Percentiles rank a stretch among this genome's conserved stretches.
Conservation (phyloP, 1,284 basidiomycete genomes). For the Heterobasidion parviporum region DNA sequence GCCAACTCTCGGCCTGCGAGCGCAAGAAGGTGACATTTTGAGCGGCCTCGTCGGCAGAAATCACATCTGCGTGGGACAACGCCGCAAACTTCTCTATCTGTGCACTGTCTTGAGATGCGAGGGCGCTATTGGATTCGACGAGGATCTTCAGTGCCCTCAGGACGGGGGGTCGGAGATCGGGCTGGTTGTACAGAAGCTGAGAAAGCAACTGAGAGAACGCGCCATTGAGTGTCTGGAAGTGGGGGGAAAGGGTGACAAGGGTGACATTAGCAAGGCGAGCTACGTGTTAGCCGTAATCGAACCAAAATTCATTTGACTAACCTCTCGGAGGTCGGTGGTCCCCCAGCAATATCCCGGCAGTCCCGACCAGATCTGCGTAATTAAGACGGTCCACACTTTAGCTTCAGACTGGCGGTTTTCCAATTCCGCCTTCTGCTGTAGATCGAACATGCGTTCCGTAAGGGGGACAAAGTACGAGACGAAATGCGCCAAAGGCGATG, state of each 20-base stretch:
- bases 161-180: constrained; percentile 75
- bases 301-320: constrained; percentile 15
- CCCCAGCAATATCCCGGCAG: constrained; percentile 78
- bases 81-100: constrained; percentile 23
- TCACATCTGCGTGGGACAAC: constrained; percentile 29
- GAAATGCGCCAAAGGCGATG: constrained; percentile 80
- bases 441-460: constrained; percentile 88
- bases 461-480: constrained; percentile 87
- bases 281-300: neutral
- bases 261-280: neutral
- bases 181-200: constrained; percentile 85
- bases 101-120: constrained; percentile 29
- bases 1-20: constrained; percentile 83
- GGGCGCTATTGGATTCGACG: constrained; percentile 63
- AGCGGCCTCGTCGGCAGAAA: constrained; percentile 46
- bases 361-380: constrained; percentile 91
- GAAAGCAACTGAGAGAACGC: constrained; percentile 84
- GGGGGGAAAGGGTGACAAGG: neutral
- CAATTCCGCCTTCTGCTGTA: constrained; percentile 70
- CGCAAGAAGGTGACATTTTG: constrained; percentile 72
- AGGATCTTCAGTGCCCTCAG: constrained; percentile 77
- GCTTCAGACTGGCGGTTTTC: constrained; percentile 74
- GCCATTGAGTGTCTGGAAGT: constrained; percentile 54
- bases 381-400: constrained; percentile 90
- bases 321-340: constrained; percentile 49